Conservation (phyloP, 371 early-diverging fungal species). For the Mortierella sp. region DNA sequence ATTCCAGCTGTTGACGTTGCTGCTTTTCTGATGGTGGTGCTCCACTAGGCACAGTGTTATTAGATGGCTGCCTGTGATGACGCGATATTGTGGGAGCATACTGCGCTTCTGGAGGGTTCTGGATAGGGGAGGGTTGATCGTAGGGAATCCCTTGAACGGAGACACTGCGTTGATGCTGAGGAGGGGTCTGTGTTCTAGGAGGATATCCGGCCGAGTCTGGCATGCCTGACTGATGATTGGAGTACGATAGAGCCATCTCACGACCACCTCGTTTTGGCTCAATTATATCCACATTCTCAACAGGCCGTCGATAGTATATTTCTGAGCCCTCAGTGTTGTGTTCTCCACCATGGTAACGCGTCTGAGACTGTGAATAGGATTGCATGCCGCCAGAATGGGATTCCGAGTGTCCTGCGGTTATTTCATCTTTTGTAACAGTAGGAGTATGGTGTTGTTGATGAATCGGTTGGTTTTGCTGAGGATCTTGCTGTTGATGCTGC, state of each 20-base stretch:
- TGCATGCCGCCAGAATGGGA: neutral
- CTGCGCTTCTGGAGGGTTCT: neutral
- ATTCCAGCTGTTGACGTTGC: slow-evolving; percentile 15
- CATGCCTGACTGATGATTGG: neutral
- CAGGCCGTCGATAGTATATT: slow-evolving; percentile 9
- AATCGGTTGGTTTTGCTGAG: slow-evolving; percentile 9
- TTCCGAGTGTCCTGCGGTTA: neutral
- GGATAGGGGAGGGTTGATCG: slow-evolving; percentile 10
- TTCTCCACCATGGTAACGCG: slow-evolving; percentile 11
- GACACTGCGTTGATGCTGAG: slow-evolving; percentile 14
- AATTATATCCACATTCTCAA: neutral
- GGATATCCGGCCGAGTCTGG: slow-evolving; percentile 20
- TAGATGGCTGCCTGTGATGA: slow-evolving; percentile 33
- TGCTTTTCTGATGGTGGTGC: slow-evolving; percentile 4
- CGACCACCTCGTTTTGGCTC: slow-evolving; percentile 7
- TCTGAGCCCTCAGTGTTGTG: slow-evolving; percentile 12
- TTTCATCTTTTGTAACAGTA: slow-evolving; percentile 5
- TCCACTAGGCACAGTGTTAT: neutral
- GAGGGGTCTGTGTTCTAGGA: slow-evolving; percentile 17
- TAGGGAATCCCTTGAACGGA: slow-evolving; percentile 2
- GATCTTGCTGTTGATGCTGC: slow-evolving; percentile 22
- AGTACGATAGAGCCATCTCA: neutral
- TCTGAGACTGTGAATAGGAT: slow-evolving; percentile 2
- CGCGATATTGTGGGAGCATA: slow-evolving; percentile 5
- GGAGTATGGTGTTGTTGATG: slow-evolving; percentile 13